Evolutionary conservation across 345 rosid species (phyloP).

Genomic region (Linum lewisii): DNA sequence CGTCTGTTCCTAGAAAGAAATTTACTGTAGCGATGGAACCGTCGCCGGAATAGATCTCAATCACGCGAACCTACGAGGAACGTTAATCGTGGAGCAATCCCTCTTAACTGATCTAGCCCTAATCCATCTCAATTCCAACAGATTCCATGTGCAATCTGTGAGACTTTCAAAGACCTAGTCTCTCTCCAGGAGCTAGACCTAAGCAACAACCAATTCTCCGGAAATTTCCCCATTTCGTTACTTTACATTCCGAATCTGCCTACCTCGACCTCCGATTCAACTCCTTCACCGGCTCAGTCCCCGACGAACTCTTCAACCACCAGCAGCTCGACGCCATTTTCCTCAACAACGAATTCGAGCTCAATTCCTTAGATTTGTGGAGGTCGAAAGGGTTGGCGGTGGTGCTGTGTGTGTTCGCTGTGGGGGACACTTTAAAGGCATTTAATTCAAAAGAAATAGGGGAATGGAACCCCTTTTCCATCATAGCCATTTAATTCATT

Average conservation of each 20-base stretch:
- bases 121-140: constrained; percentile 78
- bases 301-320: constrained; percentile 65
- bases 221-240: constrained; percentile 51
- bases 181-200: constrained; percentile 78
- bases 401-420: too few relatives aligned
- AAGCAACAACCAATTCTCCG: constrained; percentile 67
- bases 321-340: constrained; percentile 67
- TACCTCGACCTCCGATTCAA: constrained; percentile 87
- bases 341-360: constrained; percentile 61
- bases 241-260: constrained; percentile 55
- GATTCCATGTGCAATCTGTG: constrained; percentile 58
- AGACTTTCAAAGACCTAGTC: constrained; percentile 40
- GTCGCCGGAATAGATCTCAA: constrained; percentile 81
- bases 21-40: constrained; percentile 43
- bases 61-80: constrained; percentile 66
- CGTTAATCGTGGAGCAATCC: constrained; percentile 51
- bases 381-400: too few relatives aligned
- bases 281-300: constrained; percentile 55
- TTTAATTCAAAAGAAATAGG: too few relatives aligned
- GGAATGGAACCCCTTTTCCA: too few relatives aligned
- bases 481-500: too few relatives aligned
- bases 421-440: too few relatives aligned
- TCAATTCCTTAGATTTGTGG: too few relatives aligned
- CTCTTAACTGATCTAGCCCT: constrained; percentile 47
- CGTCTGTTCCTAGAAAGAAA: constrained; percentile 75